Conservation (phyloP, 805 yeast species). For the Wickerhamiella allomyrinae region DNA sequence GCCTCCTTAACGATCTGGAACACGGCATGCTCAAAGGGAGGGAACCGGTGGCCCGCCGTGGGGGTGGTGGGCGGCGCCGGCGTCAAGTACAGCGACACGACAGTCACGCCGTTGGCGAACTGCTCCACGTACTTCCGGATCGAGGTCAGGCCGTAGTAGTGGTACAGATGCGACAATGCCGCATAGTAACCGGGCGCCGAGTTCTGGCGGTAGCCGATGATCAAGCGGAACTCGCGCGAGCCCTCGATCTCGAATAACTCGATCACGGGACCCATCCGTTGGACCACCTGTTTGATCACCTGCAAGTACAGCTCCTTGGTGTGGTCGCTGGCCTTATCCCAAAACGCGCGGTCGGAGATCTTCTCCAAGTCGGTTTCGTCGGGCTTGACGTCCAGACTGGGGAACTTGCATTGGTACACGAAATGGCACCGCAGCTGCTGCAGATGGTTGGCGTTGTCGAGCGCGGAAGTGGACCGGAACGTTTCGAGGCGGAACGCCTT, state of each 20-base stretch:
- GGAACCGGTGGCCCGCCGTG: slow-evolving; percentile 20
- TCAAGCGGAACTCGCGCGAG: slow-evolving; percentile 69
- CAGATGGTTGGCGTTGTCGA: slow-evolving; percentile 24
- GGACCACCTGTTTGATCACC: slow-evolving; percentile 51
- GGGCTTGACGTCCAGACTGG: slow-evolving; percentile 20
- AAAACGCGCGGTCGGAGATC: slow-evolving; percentile 68
- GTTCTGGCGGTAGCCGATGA: slow-evolving; percentile 75
- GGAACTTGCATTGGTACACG: slow-evolving; percentile 60
- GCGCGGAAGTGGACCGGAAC: slow-evolving; percentile 44
- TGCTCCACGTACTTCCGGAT: slow-evolving; percentile 90
- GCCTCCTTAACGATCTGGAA: slow-evolving; percentile 90
- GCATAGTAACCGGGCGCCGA: slow-evolving; percentile 78
- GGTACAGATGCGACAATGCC: slow-evolving; percentile 72
- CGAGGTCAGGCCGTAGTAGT: slow-evolving; percentile 72
- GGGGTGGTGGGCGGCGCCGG: slow-evolving; percentile 37
- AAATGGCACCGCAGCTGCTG: slow-evolving; percentile 59
- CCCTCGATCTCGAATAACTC: slow-evolving; percentile 71
- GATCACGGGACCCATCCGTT: slow-evolving; percentile 83
- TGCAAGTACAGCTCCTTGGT: slow-evolving; percentile 67
- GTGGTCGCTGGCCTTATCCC: slow-evolving; percentile 60
- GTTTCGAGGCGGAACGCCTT: slow-evolving; percentile 59
- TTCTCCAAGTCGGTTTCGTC: slow-evolving; percentile 40
- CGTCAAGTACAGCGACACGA: slow-evolving; percentile 73
- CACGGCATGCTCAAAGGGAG: slow-evolving; percentile 58
- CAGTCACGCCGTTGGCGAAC: slow-evolving; percentile 75